A percentile compares a stretch with the other conserved stretches of the same genome.
These are phyloP conservation scores for Somion occarium DNA, from an alignment of 1,284 basidiomycete species.

Conservation along the genomic window DNA sequence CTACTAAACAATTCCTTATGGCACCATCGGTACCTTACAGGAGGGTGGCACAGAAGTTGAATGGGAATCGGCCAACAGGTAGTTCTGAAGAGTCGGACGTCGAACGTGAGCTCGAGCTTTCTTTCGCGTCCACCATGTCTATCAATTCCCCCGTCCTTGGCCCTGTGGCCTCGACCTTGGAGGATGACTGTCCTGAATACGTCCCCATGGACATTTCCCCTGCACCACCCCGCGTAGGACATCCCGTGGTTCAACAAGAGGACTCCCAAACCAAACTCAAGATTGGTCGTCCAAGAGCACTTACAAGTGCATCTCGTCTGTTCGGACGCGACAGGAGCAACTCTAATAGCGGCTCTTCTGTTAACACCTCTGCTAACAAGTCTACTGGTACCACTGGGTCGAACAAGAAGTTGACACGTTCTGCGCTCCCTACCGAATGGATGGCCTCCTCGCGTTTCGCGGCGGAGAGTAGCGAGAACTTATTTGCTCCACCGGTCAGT, in stretches of 20 bases:
- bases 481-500: constrained; percentile 28
- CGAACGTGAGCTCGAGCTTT: constrained; percentile 67
- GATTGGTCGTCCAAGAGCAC: constrained; percentile 48
- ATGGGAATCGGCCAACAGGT: constrained; percentile 40
- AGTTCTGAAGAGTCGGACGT: constrained; percentile 63
- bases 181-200: constrained; percentile 40
- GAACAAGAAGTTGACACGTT: constrained; percentile 51
- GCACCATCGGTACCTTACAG: constrained; percentile 47
- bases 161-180: constrained; percentile 37
- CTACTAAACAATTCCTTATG: constrained; percentile 26
- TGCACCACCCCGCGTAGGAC: constrained; percentile 33
- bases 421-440: constrained; percentile 63
- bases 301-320: constrained; percentile 54
- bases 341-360: constrained; percentile 22
- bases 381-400: constrained; percentile 23
- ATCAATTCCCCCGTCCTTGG: constrained; percentile 61
- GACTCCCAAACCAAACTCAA: constrained; percentile 18
- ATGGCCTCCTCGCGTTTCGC: constrained; percentile 25
- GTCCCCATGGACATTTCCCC: constrained; percentile 78
- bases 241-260: constrained; percentile 19
- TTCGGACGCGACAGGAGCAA: constrained; percentile 74
- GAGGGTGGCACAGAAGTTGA: constrained; percentile 37
- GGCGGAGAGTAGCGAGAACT: constrained; percentile 17
- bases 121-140: constrained; percentile 77
- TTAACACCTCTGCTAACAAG: constrained; percentile 26